Evolutionary conservation across 164 flowering plant genomes (phyloP).

Genomic region (Warburgia ugandensis): DNA sequence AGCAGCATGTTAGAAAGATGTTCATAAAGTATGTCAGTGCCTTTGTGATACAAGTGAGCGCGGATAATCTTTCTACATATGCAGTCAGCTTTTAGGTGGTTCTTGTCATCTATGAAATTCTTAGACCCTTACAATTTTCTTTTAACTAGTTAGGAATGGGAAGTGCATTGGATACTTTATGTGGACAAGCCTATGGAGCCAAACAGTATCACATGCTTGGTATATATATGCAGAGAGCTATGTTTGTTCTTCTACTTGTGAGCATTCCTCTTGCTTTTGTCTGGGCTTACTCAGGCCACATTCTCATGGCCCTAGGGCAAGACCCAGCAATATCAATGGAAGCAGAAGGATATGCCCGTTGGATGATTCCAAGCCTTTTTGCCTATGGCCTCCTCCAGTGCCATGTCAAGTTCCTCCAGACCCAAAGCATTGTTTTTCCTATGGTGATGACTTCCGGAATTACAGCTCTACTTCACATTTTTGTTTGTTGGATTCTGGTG

Average conservation of each 20-base stretch:
- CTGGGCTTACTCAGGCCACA: conserved; percentile 6
- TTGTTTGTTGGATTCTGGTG: conserved; percentile 13
- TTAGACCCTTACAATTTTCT: neutral
- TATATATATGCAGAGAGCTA: conserved; percentile 15
- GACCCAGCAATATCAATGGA: conserved; percentile 14
- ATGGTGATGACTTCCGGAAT: conserved; percentile 17
- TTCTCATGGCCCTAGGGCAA: conserved; percentile 12
- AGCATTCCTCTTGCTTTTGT: conserved; percentile 13
- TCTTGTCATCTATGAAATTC: neutral
- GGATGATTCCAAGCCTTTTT: conserved; percentile 17
- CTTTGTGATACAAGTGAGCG: too few species aligned
- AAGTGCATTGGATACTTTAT: conserved; percentile 15
- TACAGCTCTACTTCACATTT: conserved; percentile 7
- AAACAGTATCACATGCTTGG: conserved; percentile 21
- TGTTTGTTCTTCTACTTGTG: conserved; percentile 10
- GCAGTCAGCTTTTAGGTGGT: neutral
- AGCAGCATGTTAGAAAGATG: too few species aligned
- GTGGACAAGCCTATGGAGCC: conserved; percentile 21
- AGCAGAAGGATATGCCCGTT: conserved; percentile 15
- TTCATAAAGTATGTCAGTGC: too few species aligned
- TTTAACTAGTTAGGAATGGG: conserved; percentile 12
- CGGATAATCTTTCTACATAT: neutral
- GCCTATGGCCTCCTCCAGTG: conserved; percentile 14
- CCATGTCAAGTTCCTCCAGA: conserved; percentile 13
- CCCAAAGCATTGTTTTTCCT: conserved; percentile 18